phyloP scores from a whole-genome alignment of 345 rosid genomes.

The Hypericum perforatum region DNA sequence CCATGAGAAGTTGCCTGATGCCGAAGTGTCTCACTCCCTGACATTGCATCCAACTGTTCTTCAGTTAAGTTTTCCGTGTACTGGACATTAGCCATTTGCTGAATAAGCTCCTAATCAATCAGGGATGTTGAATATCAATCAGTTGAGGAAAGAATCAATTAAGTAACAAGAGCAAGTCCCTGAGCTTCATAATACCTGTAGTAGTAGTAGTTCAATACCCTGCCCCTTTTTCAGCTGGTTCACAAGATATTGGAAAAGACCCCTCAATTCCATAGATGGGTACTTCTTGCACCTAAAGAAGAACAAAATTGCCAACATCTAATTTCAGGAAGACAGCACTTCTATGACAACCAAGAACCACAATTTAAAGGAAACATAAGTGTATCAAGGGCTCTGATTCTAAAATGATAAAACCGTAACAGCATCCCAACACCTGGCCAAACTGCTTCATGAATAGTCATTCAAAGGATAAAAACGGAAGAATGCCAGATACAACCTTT shows the following conservation, averaged over 20 bases:
- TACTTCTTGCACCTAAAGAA: slow-evolving; percentile 84
- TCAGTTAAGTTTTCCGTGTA: slow-evolving; percentile 95
- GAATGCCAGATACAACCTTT: no score
- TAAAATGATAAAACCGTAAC: no score
- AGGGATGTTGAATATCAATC: slow-evolving; percentile 11
- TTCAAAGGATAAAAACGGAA: no score
- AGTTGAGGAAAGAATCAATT: slow-evolving; percentile 7
- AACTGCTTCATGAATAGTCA: no score
- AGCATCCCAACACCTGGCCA: no score
- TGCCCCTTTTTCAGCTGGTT: slow-evolving; percentile 92
- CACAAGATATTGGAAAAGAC: slow-evolving; percentile 95
- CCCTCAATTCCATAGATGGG: slow-evolving; percentile 97
- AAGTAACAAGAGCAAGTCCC: slow-evolving; percentile 10
- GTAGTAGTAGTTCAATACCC: slow-evolving; percentile 94
- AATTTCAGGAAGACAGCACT: not conserved
- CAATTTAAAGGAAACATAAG: no score
- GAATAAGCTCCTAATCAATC: slow-evolving; percentile 75
- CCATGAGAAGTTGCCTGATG: slow-evolving; percentile 94
- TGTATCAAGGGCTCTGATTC: no score
- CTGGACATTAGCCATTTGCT: slow-evolving; percentile 99
- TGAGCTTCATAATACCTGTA: slow-evolving; percentile 51
- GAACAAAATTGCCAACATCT: not conserved
- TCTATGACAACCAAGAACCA: not conserved
- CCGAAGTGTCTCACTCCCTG: slow-evolving; percentile 96
- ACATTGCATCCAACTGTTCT: slow-evolving; percentile 99